phyloP scores from a whole-genome alignment of 495 filamentous ascomycete species.

The Talaromyces nanjingensis region DNA sequence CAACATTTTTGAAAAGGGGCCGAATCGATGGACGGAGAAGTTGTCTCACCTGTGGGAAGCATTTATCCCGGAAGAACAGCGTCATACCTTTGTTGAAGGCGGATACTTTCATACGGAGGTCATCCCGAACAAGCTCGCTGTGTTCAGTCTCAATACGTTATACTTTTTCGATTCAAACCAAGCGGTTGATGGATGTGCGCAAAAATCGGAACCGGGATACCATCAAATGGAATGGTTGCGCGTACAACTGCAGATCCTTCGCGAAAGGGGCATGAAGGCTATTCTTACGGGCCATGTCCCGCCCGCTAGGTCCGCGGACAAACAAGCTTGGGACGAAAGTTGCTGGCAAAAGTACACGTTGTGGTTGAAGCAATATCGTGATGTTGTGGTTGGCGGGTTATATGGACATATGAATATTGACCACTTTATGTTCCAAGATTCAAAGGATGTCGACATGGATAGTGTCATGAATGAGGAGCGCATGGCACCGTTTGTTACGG shows the following conservation, averaged over 20 bases:
- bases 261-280: constrained; percentile 82
- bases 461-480: constrained; percentile 15
- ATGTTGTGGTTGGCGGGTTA: constrained; percentile 70
- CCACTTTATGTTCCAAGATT: constrained; percentile 93
- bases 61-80: constrained; percentile 90
- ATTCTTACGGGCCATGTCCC: constrained; percentile 94
- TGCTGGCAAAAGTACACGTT: constrained; percentile 98
- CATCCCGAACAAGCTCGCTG: constrained; percentile 76
- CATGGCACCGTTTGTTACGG: constrained; percentile 9
- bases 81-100: constrained; percentile 83
- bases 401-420: constrained; percentile 99
- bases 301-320: constrained; percentile 74
- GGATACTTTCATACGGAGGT: constrained; percentile 95
- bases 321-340: constrained; percentile 82
- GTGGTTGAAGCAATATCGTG: constrained; percentile 83
- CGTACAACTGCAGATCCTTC: constrained; percentile 79
- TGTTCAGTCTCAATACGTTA: constrained; percentile 93
- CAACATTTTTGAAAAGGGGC: constrained; percentile 82
- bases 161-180: constrained; percentile 93
- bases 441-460: constrained; percentile 57
- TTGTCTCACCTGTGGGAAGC: constrained; percentile 69
- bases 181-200: constrained; percentile 81
- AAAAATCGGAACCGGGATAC: constrained; percentile 74
- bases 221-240: constrained; percentile 95
- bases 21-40: constrained; percentile 72